Evolutionary conservation across 2,329 filamentous ascomycete genomes (phyloP).

Genomic region (Cladosporium cucumerinum): DNA sequence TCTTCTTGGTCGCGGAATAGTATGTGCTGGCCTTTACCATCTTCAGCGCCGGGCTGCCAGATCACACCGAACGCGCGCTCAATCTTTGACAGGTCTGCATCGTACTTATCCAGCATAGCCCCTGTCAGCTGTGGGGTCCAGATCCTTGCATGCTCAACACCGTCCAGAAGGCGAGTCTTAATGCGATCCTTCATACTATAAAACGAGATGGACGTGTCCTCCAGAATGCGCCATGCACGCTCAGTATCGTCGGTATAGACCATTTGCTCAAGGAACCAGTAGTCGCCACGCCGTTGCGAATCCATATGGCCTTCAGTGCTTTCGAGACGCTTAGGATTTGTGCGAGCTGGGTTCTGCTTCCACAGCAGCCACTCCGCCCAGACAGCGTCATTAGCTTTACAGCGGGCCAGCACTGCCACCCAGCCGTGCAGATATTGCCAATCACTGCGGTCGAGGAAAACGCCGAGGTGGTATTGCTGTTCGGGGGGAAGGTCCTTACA

Average conservation of each 20-base stretch:
- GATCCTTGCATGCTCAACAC: conserved; percentile 25
- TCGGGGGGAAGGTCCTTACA: conserved; percentile 25
- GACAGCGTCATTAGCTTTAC: conserved; percentile 28
- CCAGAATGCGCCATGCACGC: conserved; percentile 32
- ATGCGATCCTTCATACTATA: conserved; percentile 22
- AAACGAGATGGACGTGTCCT: conserved; percentile 26
- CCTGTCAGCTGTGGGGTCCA: conserved; percentile 28
- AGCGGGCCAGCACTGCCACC: conserved; percentile 34
- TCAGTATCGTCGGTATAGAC: conserved; percentile 28
- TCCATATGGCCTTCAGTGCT: conserved; percentile 18
- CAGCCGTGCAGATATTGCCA: conserved; percentile 37
- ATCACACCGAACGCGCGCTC: conserved; percentile 32
- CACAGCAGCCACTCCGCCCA: conserved; percentile 36
- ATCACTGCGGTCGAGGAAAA: conserved; percentile 30
- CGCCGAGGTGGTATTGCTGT: conserved; percentile 33
- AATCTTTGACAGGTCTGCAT: conserved; percentile 29
- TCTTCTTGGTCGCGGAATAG: conserved; percentile 28
- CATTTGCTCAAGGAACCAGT: conserved; percentile 37
- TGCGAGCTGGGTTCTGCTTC: conserved; percentile 26
- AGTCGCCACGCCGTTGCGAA: conserved; percentile 30
- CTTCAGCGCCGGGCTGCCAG: conserved; percentile 26
- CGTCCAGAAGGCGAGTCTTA: conserved; percentile 28
- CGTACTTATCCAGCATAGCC: conserved; percentile 31
- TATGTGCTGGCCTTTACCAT: conserved; percentile 27
- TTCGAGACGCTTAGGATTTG: conserved; percentile 22